phyloP scores from a whole-genome alignment of 1,284 basidiomycete genomes.

The Heterobasidion annosum region DNA sequence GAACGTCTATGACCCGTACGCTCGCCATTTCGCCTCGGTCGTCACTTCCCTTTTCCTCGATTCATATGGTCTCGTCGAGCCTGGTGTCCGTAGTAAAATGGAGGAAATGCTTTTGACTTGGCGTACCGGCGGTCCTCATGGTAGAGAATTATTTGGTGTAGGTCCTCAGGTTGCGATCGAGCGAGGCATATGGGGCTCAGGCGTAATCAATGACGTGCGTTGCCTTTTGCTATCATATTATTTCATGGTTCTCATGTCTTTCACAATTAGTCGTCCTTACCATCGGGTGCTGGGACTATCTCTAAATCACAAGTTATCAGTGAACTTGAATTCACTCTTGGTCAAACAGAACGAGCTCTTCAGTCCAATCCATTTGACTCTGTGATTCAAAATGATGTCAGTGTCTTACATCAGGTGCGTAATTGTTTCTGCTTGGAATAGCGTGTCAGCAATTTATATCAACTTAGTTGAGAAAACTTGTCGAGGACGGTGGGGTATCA shows the following conservation, averaged over 20 bases:
- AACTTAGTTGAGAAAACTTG: slow-evolving; percentile 62
- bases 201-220: slow-evolving; percentile 21
- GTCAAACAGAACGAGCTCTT: slow-evolving; percentile 63
- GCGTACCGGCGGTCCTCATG: slow-evolving; percentile 73
- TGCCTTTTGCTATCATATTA: slow-evolving; percentile 8
- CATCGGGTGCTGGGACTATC: slow-evolving; percentile 28
- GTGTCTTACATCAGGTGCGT: slow-evolving; percentile 66
- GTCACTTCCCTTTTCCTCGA: slow-evolving; percentile 76
- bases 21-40: slow-evolving; percentile 68
- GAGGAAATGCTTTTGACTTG: slow-evolving; percentile 93
- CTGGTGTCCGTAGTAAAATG: slow-evolving; percentile 82
- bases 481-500: slow-evolving; percentile 66
- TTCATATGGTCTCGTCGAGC: slow-evolving; percentile 80
- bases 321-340: slow-evolving; percentile 70
- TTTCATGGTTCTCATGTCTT: background rate
- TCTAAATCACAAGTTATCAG: slow-evolving; percentile 71
- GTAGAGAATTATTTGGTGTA: slow-evolving; percentile 78
- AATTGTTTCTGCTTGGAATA: background rate
- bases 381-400: slow-evolving; percentile 53
- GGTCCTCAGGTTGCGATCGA: slow-evolving; percentile 70
- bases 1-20: slow-evolving; percentile 88
- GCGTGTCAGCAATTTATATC: background rate
- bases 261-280: background rate
- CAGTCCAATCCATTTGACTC: slow-evolving; percentile 62
- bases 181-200: slow-evolving; percentile 66